Percentiles rank a stretch among this genome's conserved stretches.
Conservation (phyloP, 2,329 filamentous ascomycete genomes). For the Emericellopsis atlantica region DNA sequence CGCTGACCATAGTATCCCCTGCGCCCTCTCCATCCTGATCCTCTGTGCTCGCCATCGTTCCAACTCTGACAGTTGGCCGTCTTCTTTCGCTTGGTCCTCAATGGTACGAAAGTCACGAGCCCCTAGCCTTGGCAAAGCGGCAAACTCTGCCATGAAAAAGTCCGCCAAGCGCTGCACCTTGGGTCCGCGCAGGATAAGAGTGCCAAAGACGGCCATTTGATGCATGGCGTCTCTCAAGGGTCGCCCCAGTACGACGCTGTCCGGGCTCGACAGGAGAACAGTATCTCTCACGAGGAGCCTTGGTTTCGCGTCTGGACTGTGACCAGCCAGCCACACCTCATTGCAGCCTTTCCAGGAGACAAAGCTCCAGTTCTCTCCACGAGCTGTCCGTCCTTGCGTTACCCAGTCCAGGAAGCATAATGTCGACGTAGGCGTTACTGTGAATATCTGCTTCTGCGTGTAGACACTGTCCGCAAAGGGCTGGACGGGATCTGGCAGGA, state of each 20-base stretch:
- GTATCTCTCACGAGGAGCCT: conserved; percentile 77
- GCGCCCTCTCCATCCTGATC: conserved; percentile 42
- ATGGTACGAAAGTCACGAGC: conserved; percentile 60
- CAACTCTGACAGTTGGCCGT: conserved; percentile 21
- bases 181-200: conserved; percentile 67
- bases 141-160: conserved; percentile 74
- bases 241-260: conserved; percentile 23
- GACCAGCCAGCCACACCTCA: conserved; percentile 56
- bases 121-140: conserved; percentile 66
- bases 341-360: conserved; percentile 70
- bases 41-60: conserved; percentile 43
- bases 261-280: conserved; percentile 55
- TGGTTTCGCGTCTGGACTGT: conserved; percentile 19
- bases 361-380: conserved; percentile 83
- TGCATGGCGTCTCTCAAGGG: conserved; percentile 54
- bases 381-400: conserved; percentile 70
- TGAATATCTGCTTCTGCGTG: conserved; percentile 72
- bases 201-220: conserved; percentile 66
- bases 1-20: conserved; percentile 67
- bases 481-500: conserved; percentile 85
- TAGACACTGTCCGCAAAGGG: conserved; percentile 80
- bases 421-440: conserved; percentile 40
- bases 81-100: conserved; percentile 29
- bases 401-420: conserved; percentile 91
- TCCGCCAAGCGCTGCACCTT: conserved; percentile 51